These are phyloP conservation scores for Postia placenta DNA, from an alignment of 768 basidiomycete genomes.

Conservation along the genomic window DNA sequence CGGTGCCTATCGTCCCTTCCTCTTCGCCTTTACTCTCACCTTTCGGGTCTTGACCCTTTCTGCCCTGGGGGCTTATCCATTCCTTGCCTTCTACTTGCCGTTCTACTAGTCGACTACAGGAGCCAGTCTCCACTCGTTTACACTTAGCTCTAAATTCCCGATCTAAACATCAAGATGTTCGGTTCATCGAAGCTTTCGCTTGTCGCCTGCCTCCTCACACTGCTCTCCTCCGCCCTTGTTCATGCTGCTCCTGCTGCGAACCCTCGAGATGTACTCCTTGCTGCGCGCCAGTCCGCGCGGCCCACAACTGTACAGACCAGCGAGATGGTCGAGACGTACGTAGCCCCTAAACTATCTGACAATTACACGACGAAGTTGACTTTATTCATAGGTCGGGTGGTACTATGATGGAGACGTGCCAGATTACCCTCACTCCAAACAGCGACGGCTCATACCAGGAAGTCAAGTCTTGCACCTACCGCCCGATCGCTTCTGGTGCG, in stretches of 20 bases:
- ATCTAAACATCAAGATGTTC: constrained; percentile 19
- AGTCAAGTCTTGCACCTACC: constrained; percentile 24
- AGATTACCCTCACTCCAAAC: constrained; percentile 29
- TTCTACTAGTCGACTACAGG: constrained; percentile 16
- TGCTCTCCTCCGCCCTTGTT: constrained; percentile 19
- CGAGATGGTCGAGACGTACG: constrained; percentile 35
- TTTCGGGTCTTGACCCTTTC: constrained; percentile 5
- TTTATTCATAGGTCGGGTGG: neutral
- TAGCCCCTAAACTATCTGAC: too few relatives aligned
- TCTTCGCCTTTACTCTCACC: neutral
- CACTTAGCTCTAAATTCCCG: neutral
- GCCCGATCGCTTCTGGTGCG: neutral
- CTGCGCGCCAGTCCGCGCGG: constrained; percentile 11
- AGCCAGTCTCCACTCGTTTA: constrained; percentile 17
- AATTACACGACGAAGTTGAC: too few relatives aligned
- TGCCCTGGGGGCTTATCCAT: constrained; percentile 31
- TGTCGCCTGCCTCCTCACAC: constrained; percentile 20
- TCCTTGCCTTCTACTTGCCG: constrained; percentile 20
- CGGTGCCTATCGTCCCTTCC: too few relatives aligned
- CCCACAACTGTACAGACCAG: constrained; percentile 32
- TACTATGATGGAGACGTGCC: constrained; percentile 29
- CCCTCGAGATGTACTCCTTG: neutral
- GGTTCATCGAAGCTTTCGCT: constrained; percentile 15
- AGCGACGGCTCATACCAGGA: constrained; percentile 22
- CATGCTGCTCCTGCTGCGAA: constrained; percentile 22